Percentiles rank a stretch among this genome's conserved stretches.
Evolutionary conservation across 495 filamentous ascomycete species (phyloP).

Genomic region (Penicillium robsamsonii): DNA sequence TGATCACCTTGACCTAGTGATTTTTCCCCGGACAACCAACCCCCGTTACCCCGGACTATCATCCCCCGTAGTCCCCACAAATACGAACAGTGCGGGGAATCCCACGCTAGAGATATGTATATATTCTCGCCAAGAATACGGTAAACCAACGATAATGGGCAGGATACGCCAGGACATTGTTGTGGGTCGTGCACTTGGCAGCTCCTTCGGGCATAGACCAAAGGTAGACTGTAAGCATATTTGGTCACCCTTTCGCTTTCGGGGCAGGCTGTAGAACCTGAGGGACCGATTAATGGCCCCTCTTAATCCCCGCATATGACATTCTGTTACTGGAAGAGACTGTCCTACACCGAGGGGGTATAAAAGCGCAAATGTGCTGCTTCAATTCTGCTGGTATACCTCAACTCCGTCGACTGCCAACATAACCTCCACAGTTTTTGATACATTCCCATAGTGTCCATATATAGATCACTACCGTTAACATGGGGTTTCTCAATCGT

Average conservation of each 20-base stretch:
- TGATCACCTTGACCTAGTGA: neutral
- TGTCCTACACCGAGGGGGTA: neutral
- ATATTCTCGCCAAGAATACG: neutral
- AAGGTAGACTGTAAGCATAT: neutral
- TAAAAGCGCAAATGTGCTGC: neutral
- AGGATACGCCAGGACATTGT: neutral
- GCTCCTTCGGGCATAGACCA: neutral
- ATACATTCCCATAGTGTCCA: neutral
- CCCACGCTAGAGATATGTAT: neutral
- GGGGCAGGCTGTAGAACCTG: neutral
- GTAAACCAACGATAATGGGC: neutral
- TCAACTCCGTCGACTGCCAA: too few relatives aligned
- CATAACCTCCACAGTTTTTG: too few relatives aligned
- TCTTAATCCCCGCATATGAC: neutral
- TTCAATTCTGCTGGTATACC: neutral
- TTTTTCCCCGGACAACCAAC: neutral
- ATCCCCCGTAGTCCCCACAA: neutral
- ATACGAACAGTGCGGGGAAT: neutral
- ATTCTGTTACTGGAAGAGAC: neutral
- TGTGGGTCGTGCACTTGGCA: neutral
- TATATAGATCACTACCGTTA: neutral
- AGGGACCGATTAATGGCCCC: too few relatives aligned
- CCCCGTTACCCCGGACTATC: neutral
- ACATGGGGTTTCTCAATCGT: constrained; percentile 1
- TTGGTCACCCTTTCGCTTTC: neutral